Conservation (phyloP, 2,329 filamentous ascomycete genomes). For the Cladosporium velox region DNA sequence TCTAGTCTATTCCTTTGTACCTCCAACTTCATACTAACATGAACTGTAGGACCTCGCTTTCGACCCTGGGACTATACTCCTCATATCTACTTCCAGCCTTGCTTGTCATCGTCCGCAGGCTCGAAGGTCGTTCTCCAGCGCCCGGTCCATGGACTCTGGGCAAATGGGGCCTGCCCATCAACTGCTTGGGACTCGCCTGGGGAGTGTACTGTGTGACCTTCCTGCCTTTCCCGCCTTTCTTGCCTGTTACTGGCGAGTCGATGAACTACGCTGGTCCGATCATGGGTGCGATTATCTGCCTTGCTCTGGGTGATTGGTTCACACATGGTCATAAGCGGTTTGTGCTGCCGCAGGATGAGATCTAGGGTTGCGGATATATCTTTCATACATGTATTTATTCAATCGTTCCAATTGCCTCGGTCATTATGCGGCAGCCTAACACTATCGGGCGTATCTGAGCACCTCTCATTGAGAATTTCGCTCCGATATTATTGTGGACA, state of each 20-base stretch:
- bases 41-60: background rate
- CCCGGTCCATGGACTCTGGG: constrained; percentile 23
- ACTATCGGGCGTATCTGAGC: background rate
- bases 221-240: constrained; percentile 22
- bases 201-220: constrained; percentile 40
- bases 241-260: constrained; percentile 23
- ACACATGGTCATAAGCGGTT: constrained; percentile 21
- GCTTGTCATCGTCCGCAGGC: constrained; percentile 29
- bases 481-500: no score
- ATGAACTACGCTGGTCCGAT: constrained; percentile 25
- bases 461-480: no score
- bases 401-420: background rate
- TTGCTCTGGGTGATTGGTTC: constrained; percentile 24
- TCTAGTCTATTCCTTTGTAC: no score
- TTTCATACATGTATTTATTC: background rate
- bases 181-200: constrained; percentile 39
- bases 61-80: background rate
- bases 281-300: constrained; percentile 20
- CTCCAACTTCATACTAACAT: background rate
- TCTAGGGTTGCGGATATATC: background rate
- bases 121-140: constrained; percentile 8
- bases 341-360: constrained; percentile 6
- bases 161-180: constrained; percentile 21
- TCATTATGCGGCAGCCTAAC: background rate
- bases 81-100: constrained; percentile 31